Evolutionary conservation across 2,329 filamentous ascomycete species (phyloP).

Genomic region (Arthrobotrys musiformis): DNA sequence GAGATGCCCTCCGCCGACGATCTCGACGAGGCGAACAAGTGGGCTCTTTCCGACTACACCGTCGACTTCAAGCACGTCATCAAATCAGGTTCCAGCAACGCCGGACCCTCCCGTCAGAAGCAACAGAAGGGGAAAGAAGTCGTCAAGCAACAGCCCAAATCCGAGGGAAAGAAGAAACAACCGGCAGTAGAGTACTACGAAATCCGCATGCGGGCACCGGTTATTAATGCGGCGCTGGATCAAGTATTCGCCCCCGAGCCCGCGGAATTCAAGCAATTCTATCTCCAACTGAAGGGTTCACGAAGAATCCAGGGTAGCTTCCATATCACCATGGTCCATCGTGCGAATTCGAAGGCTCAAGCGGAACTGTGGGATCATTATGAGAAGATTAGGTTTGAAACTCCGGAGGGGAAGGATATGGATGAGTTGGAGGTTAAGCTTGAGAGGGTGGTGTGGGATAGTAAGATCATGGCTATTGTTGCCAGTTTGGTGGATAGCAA

Average conservation of each 20-base stretch:
- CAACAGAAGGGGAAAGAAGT: constrained; percentile 17
- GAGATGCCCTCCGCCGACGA: constrained; percentile 75
- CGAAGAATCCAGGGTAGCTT: constrained; percentile 85
- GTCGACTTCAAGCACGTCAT: constrained; percentile 81
- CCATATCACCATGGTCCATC: constrained; percentile 94
- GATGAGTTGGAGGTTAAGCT: constrained; percentile 74
- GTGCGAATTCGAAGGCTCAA: constrained; percentile 70
- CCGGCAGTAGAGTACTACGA: constrained; percentile 74
- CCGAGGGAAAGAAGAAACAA: constrained; percentile 63
- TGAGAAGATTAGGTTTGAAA: constrained; percentile 67
- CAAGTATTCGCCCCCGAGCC: constrained; percentile 73
- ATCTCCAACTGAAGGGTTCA: constrained; percentile 76
- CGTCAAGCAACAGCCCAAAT: constrained; percentile 57
- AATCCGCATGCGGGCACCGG: constrained; percentile 68
- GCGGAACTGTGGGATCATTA: constrained; percentile 82
- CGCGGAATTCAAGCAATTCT: constrained; percentile 73
- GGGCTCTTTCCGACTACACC: constrained; percentile 78
- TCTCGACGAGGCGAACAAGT: constrained; percentile 81
- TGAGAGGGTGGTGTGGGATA: constrained; percentile 81
- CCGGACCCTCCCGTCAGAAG: constrained; percentile 23
- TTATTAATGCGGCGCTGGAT: constrained; percentile 72
- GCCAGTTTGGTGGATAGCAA: constrained; percentile 66
- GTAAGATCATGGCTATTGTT: constrained; percentile 89
- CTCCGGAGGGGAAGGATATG: constrained; percentile 60
- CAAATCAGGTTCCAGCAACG: constrained; percentile 64